phyloP scores from a whole-genome alignment of 108 stramenopile genomes.

The Cyclostephanos invisitatus region DNA sequence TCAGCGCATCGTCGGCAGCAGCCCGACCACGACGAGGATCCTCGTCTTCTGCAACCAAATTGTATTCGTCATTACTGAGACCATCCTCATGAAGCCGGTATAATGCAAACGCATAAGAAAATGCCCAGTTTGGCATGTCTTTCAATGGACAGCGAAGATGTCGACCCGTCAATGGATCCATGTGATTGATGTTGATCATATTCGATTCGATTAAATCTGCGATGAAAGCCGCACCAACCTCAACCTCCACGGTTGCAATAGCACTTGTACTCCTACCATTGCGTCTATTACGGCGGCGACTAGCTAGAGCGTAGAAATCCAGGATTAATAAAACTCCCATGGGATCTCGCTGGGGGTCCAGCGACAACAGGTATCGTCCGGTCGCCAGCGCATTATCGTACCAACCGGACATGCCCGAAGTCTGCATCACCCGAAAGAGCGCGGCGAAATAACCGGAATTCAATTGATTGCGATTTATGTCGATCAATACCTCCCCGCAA shows the following conservation, averaged over 20 bases:
- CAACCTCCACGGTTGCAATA: background rate
- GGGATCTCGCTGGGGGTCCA: conserved; percentile 86
- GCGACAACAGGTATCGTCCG: conserved; percentile 63
- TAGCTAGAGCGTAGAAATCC: conserved; percentile 70
- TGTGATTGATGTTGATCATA: conserved; percentile 40
- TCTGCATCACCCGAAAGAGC: conserved; percentile 70
- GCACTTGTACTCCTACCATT: conserved; percentile 2
- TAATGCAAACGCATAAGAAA: conserved; percentile 79
- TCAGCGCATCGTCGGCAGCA: conserved; percentile 41
- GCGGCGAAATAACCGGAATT: conserved; percentile 63
- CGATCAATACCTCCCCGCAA: conserved; percentile 40
- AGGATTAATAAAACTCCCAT: conserved; percentile 67
- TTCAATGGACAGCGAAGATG: conserved; percentile 42
- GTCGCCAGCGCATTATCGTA: conserved; percentile 56
- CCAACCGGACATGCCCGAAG: conserved; percentile 49
- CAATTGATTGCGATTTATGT: conserved; percentile 8
- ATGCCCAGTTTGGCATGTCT: conserved; percentile 77
- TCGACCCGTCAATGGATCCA: conserved; percentile 34
- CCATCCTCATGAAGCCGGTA: conserved; percentile 46
- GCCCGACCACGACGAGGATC: conserved; percentile 1
- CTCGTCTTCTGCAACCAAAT: background rate
- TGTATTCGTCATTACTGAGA: conserved; percentile 7
- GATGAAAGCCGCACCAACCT: conserved; percentile 39
- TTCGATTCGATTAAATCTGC: conserved; percentile 36
- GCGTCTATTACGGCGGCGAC: conserved; percentile 26